These are phyloP conservation scores for Dipodascus geniculatus DNA, from an alignment of 805 yeast genomes.

Conservation along the genomic window DNA sequence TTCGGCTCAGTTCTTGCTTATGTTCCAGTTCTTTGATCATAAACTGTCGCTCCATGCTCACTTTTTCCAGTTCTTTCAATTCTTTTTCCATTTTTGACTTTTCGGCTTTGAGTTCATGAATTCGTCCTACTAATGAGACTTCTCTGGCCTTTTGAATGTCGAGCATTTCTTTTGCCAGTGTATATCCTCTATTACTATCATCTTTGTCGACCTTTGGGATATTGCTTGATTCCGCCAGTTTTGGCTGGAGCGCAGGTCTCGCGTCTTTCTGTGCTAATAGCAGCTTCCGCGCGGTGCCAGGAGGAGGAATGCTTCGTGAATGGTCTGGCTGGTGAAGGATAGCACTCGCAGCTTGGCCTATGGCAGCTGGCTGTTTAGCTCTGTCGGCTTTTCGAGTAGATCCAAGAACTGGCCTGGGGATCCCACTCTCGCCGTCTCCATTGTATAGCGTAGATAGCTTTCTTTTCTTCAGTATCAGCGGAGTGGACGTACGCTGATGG, in stretches of 20 bases:
- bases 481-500: not conserved
- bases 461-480: slow-evolving; percentile 9
- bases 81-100: slow-evolving; percentile 27
- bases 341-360: too few relatives aligned
- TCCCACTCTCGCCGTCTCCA: not conserved
- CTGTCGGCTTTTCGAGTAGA: not conserved
- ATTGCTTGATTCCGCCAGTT: not conserved
- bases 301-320: not conserved
- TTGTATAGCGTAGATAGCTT: slow-evolving; percentile 3
- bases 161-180: not conserved
- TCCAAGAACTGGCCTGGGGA: not conserved
- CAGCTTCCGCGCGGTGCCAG: not conserved
- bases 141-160: slow-evolving; percentile 2
- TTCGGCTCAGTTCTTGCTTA: slow-evolving; percentile 23
- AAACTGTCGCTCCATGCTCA: slow-evolving; percentile 16
- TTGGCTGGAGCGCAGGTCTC: not conserved
- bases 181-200: not conserved
- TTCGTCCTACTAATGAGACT: slow-evolving; percentile 2
- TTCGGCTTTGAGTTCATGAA: slow-evolving; percentile 25
- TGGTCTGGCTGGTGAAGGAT: too few relatives aligned
- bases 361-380: too few relatives aligned
- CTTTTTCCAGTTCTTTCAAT: slow-evolving; percentile 22
- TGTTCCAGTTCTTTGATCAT: slow-evolving; percentile 30
- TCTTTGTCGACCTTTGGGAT: not conserved
- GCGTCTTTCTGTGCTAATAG: not conserved